These are phyloP conservation scores for Tarenaya hassleriana DNA, from an alignment of 345 rosid genomes.

Conservation along the genomic window DNA sequence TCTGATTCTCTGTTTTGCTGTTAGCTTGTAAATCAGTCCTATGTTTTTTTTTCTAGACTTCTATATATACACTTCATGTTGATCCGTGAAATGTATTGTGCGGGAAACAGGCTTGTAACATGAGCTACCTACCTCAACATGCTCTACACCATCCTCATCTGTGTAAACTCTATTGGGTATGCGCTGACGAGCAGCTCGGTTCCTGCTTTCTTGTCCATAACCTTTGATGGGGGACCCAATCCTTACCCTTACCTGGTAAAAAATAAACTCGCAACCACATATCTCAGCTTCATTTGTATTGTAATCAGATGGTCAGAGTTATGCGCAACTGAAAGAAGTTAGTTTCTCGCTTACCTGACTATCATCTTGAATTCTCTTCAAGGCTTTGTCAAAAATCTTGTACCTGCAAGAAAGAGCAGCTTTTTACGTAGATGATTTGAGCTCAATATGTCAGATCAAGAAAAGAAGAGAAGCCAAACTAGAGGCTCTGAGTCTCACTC, in stretches of 20 bases:
- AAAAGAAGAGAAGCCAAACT: slow-evolving; percentile 10
- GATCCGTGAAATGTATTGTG: too few relatives aligned
- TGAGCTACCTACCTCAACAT: slow-evolving; percentile 77
- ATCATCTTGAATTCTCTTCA: slow-evolving; percentile 89
- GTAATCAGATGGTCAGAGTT: too few relatives aligned
- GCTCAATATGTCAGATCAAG: slow-evolving; percentile 8
- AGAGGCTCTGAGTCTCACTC: slow-evolving; percentile 47
- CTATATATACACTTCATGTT: too few relatives aligned
- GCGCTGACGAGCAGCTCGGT: slow-evolving; percentile 94
- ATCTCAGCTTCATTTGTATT: slow-evolving; percentile 5
- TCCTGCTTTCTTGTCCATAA: slow-evolving; percentile 92
- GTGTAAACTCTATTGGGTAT: slow-evolving; percentile 70
- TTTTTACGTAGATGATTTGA: slow-evolving; percentile 9
- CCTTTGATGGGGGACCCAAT: slow-evolving; percentile 97
- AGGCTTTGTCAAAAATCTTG: too few relatives aligned
- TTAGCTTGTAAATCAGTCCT: too few relatives aligned
- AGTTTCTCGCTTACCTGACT: too few relatives aligned
- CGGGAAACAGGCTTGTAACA: slow-evolving; percentile 6
- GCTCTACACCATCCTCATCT: slow-evolving; percentile 96
- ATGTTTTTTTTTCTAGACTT: too few relatives aligned
- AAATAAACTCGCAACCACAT: slow-evolving; percentile 11
- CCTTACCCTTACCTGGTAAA: slow-evolving; percentile 75
- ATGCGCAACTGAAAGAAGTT: too few relatives aligned
- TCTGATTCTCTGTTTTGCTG: too few relatives aligned
- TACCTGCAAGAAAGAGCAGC: slow-evolving; percentile 18